Conservation (phyloP, 768 basidiomycete species). For the Daedalea quercina region DNA sequence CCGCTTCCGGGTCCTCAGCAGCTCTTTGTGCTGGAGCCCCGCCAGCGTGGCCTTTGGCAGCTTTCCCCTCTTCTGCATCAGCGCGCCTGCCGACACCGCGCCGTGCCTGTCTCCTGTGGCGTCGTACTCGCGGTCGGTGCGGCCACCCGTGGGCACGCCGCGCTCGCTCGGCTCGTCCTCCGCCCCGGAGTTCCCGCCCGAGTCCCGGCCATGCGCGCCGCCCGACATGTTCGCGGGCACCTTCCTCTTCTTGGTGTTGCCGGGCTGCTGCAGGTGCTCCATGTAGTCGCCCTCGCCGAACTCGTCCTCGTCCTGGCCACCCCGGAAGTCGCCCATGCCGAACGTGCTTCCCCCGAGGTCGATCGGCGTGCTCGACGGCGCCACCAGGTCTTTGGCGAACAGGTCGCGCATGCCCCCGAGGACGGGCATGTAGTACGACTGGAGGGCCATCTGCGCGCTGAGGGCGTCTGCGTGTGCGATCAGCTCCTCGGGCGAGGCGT, state of each 20-base stretch:
- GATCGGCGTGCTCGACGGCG: slow-evolving; percentile 12
- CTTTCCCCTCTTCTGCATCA: slow-evolving; percentile 30
- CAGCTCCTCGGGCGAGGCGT: slow-evolving; percentile 48
- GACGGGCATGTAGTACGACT: slow-evolving; percentile 59
- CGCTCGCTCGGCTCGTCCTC: slow-evolving; percentile 34
- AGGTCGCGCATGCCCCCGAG: slow-evolving; percentile 43
- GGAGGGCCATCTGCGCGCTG: slow-evolving; percentile 52
- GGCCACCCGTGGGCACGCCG: slow-evolving; percentile 21
- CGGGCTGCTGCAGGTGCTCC: slow-evolving; percentile 68
- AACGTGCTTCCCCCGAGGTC: slow-evolving; percentile 18
- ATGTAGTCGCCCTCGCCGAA: slow-evolving; percentile 54
- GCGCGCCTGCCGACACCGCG: slow-evolving; percentile 1
- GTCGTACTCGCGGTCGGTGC: slow-evolving; percentile 20
- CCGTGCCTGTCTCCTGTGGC: background rate
- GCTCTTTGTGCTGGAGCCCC: slow-evolving; percentile 69
- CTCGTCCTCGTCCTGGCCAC: slow-evolving; percentile 35
- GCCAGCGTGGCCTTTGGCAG: slow-evolving; percentile 57
- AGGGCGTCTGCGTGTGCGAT: slow-evolving; percentile 50
- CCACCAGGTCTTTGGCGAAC: slow-evolving; percentile 21
- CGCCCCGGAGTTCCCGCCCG: slow-evolving; percentile 30
- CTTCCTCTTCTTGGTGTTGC: slow-evolving; percentile 86
- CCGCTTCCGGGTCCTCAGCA: slow-evolving; percentile 59
- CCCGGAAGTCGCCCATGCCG: slow-evolving; percentile 13
- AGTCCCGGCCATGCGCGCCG: slow-evolving; percentile 35
- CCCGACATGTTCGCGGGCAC: slow-evolving; percentile 60